phyloP scores from a whole-genome alignment of 345 rosid genomes.

The Physaria fendleri region DNA sequence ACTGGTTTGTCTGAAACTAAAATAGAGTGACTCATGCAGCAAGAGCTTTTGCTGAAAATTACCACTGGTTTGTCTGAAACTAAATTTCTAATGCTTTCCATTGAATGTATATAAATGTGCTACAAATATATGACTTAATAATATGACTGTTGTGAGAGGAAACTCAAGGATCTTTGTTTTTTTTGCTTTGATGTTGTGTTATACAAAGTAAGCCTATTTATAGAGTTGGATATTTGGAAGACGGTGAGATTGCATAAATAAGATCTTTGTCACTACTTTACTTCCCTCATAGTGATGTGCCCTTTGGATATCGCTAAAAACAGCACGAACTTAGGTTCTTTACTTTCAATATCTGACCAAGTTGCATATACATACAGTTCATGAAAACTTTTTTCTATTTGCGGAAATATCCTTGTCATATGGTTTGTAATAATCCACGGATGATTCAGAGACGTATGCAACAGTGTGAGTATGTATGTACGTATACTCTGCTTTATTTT shows the following conservation, averaged over 20 bases:
- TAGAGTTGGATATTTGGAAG: conserved; percentile 10
- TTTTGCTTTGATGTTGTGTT: conserved; percentile 1
- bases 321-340: conserved; percentile 19
- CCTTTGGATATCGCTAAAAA: conserved; percentile 30
- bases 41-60: conserved; percentile 77
- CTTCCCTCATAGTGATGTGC: conserved; percentile 20
- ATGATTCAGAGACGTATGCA: conserved; percentile 8
- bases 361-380: conserved; percentile 33
- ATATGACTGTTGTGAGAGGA: not conserved
- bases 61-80: conserved; percentile 73
- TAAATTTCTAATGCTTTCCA: conserved; percentile 42
- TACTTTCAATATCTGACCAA: conserved; percentile 11
- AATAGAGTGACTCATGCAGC: conserved; percentile 82
- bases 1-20: too few relatives aligned
- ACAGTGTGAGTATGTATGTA: conserved; percentile 10
- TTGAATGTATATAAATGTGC: conserved; percentile 9
- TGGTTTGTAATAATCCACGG: conserved; percentile 23
- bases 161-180: conserved; percentile 3
- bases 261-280: conserved; percentile 28
- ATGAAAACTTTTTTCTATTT: conserved; percentile 4
- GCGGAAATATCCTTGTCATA: conserved; percentile 18
- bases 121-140: conserved; percentile 4
- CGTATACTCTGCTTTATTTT: not conserved
- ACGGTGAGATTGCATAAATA: conserved; percentile 18
- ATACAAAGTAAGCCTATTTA: conserved; percentile 22